These are phyloP conservation scores for Penicillium turbatum DNA, from an alignment of 495 filamentous ascomycete genomes.

Conservation along the genomic window DNA sequence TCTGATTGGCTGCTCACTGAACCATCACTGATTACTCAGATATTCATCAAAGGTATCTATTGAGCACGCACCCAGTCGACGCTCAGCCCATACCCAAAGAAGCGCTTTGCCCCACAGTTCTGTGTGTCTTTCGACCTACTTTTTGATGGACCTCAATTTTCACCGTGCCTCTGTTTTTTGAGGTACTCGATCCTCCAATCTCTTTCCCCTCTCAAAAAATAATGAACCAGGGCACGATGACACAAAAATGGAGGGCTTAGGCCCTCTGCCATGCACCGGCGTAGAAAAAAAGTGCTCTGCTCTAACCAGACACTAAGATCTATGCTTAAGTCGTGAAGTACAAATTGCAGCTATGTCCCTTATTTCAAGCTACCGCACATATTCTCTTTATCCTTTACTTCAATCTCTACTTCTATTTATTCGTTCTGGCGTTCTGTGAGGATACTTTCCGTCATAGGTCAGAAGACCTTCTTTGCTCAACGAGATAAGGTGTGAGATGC, in stretches of 20 bases:
- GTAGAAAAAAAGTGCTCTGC: background rate
- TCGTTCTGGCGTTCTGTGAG: background rate
- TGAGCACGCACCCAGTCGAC: background rate
- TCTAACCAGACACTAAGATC: too few relatives aligned
- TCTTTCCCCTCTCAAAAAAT: background rate
- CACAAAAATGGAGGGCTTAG: background rate
- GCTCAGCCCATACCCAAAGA: background rate
- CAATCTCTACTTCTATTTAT: too few relatives aligned
- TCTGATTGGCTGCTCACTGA: background rate
- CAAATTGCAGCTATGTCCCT: background rate
- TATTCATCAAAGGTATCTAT: background rate
- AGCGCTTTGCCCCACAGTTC: background rate
- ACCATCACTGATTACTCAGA: background rate
- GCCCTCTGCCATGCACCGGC: background rate
- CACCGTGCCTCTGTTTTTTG: background rate
- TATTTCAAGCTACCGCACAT: background rate
- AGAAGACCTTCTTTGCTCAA: conserved; percentile 14
- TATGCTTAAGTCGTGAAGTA: background rate
- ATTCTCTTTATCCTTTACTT: background rate
- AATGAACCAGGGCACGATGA: background rate
- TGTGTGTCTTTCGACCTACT: background rate
- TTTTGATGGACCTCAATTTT: background rate
- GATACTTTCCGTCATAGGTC: conserved; percentile 3
- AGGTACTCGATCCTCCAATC: background rate
- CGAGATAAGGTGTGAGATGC: conserved; percentile 9